These are phyloP conservation scores for Parathielavia hyrcaniae DNA, from an alignment of 495 filamentous ascomycete species.

Conservation along the genomic window DNA sequence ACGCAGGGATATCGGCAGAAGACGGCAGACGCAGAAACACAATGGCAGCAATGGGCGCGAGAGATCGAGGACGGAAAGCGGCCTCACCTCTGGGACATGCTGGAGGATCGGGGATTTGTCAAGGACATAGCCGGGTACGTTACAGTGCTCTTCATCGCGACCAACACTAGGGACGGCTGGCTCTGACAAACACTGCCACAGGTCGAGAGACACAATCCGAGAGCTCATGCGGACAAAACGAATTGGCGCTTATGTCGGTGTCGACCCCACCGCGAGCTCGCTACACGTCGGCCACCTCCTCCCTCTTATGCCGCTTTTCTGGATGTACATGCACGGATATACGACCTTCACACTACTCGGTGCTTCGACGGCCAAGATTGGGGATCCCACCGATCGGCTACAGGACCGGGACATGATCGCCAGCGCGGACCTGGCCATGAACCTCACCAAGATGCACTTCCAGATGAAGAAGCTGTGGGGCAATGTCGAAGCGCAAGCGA, in stretches of 20 bases:
- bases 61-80: conserved; percentile 55
- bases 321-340: conserved; percentile 84
- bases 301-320: conserved; percentile 89
- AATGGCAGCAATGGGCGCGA: conserved; percentile 52
- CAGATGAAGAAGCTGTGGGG: conserved; percentile 74
- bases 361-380: conserved; percentile 76
- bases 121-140: conserved; percentile 76
- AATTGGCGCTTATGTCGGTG: conserved; percentile 76
- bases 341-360: conserved; percentile 70
- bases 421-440: conserved; percentile 53
- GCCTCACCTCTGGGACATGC: conserved; percentile 57
- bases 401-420: conserved; percentile 57
- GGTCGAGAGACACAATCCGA: conserved; percentile 57
- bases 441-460: conserved; percentile 68
- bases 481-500: conserved; percentile 59
- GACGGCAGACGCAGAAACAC: conserved; percentile 46
- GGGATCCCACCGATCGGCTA: conserved; percentile 77
- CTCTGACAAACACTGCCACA: conserved; percentile 11
- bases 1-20: conserved; percentile 28
- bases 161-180: neutral
- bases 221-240: conserved; percentile 61
- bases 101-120: conserved; percentile 76
- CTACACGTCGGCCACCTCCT: conserved; percentile 90
- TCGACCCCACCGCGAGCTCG: conserved; percentile 88
- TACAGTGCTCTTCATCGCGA: neutral